Evolutionary conservation across 106 monocot genomes (phyloP), one percentile per base, ranked within the genome.

Genomic region (Ottelia alismoides): DNA sequence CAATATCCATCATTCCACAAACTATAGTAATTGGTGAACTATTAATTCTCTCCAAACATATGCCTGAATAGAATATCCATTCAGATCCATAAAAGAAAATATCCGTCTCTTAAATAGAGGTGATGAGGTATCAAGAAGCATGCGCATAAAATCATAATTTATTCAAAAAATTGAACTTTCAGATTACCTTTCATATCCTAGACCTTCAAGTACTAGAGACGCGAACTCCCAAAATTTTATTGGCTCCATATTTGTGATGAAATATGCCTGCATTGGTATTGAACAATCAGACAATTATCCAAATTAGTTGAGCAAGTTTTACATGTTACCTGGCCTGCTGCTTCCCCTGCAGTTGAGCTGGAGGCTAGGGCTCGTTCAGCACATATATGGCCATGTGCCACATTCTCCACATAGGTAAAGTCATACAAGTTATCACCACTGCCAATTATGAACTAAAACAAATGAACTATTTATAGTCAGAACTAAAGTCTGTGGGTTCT

Each of bases 341-440:
- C 85, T 64, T 61, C 76, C 19, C 64, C 70, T 28, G 75, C 74
- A 72, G 25, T 54, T 29, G 65, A 73, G 49, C 56, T 79, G 45
- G 79, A 61, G 22, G 98, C 82, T 30, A 98, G 73, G 56, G 98
- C 74, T 70, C 57, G 63, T 65, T 98, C 98, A n/a, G 98, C 98
- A 73, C 98, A 90, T 57, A 98, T 31, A 71, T 90, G 98, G 53
- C 74, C 98, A 86, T 90, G 61, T 65, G 90, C 98, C 29, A 98
- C 98, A 83, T 98, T 98, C 71, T 98, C 98, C 51, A 98, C 98
- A 75, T 86, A 90, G n/a, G 98, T 98, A 72, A 98, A 98, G 69
- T 98, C 98, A 76, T 86, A 90, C 49, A 78, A 18, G 55, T 98
- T 98, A 56, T 77, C 69, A 51, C 98, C 98, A 75, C 86, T 85